These are phyloP conservation scores for Leptoxyphium fumago DNA, from an alignment of 2,329 filamentous ascomycete genomes.

Conservation along the genomic window DNA sequence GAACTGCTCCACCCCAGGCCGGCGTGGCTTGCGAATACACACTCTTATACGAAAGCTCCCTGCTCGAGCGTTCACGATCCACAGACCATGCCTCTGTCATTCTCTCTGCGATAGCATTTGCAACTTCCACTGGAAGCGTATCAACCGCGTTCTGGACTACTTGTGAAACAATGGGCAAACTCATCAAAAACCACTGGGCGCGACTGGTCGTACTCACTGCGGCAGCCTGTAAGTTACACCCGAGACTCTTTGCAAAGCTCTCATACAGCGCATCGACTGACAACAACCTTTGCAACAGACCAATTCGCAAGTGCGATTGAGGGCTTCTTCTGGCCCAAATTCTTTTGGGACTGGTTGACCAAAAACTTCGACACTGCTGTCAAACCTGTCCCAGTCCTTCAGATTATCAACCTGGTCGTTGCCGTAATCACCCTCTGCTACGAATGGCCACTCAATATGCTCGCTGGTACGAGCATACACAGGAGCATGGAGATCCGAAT, in stretches of 20 bases:
- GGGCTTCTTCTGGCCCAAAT: conserved; percentile 95
- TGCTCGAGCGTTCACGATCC: not conserved
- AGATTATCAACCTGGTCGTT: conserved; percentile 77
- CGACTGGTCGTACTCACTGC: conserved; percentile 84
- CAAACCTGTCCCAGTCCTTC: conserved; percentile 73
- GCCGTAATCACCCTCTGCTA: conserved; percentile 66
- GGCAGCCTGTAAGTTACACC: conserved; percentile 47
- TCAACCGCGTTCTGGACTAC: not conserved
- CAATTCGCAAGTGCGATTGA: conserved; percentile 73
- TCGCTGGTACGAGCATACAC: conserved; percentile 68
- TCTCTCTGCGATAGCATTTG: not conserved
- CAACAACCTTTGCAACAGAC: conserved; percentile 43
- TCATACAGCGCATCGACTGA: conserved; percentile 7
- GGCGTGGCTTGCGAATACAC: too few relatives aligned
- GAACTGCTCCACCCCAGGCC: too few relatives aligned
- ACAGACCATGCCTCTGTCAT: not conserved
- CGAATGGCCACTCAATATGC: conserved; percentile 73
- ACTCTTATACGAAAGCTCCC: too few relatives aligned
- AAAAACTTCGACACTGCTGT: conserved; percentile 77
- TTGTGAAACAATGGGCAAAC: conserved; percentile 60
- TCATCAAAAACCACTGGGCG: conserved; percentile 99
- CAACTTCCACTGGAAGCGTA: not conserved
- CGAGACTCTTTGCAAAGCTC: not conserved
- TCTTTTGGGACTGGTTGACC: conserved; percentile 95
- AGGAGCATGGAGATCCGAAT: conserved; percentile 77